A percentile compares a stretch with the other conserved stretches of the same genome.
Conservation (phyloP, 495 filamentous ascomycete species). For the Aspergillus affinis region DNA sequence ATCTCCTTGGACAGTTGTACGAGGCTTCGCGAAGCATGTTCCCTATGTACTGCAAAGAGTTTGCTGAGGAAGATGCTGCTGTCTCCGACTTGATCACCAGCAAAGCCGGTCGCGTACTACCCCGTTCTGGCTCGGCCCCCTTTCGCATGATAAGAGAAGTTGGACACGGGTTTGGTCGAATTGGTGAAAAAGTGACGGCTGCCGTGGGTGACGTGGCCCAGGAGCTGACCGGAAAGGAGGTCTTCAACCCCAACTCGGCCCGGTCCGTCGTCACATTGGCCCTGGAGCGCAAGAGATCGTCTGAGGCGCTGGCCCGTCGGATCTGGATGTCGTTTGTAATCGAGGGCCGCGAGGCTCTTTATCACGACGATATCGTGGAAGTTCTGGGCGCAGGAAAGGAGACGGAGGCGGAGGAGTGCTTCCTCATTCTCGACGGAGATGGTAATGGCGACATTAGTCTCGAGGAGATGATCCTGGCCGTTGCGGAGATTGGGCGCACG, state of each 20-base stretch:
- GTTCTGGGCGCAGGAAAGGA: conserved; percentile 74
- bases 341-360: conserved; percentile 79
- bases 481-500: conserved; percentile 78
- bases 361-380: conserved; percentile 77
- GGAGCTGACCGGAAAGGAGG: conserved; percentile 90
- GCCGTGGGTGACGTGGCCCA: conserved; percentile 92
- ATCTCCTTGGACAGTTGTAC: conserved; percentile 78
- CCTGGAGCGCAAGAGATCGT: conserved; percentile 74
- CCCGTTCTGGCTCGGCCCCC: conserved; percentile 54
- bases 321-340: conserved; percentile 99
- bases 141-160: conserved; percentile 69
- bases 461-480: conserved; percentile 91
- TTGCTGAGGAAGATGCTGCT: conserved; percentile 83
- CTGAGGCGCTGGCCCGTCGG: conserved; percentile 85
- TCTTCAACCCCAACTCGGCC: conserved; percentile 86
- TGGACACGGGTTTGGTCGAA: conserved; percentile 66
- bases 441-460: conserved; percentile 90
- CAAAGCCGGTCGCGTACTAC: conserved; percentile 3
- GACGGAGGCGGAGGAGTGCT: conserved; percentile 79
- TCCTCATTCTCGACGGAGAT: conserved; percentile 76
- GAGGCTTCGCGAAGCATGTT: conserved; percentile 86
- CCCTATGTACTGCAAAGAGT: conserved; percentile 87
- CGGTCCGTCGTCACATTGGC: conserved; percentile 88
- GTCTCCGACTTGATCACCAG: conserved; percentile 72
- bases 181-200: conserved; percentile 88